phyloP scores from a whole-genome alignment of 805 yeast genomes.

The Hanseniaspora nectarophila region DNA sequence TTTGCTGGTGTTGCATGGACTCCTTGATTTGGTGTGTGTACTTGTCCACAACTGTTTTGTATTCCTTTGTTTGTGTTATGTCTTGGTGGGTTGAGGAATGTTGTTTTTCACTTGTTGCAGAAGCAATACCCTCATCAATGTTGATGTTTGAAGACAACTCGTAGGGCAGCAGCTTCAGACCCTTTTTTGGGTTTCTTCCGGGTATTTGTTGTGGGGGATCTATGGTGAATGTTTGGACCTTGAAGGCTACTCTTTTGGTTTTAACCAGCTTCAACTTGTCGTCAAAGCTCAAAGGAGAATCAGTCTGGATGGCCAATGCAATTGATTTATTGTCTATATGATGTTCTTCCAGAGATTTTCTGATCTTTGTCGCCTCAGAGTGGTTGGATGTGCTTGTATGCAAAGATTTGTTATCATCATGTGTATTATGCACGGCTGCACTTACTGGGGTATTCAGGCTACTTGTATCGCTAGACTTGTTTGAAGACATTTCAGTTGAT shows the following conservation, averaged over 20 bases:
- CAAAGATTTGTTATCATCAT: no score
- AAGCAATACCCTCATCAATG: conserved; percentile 51
- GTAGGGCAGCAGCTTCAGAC: conserved; percentile 63
- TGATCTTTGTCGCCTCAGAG: background rate
- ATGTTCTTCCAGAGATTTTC: background rate
- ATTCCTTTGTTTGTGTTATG: conserved; percentile 32
- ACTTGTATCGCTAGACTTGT: background rate
- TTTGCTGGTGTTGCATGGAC: conserved; percentile 60
- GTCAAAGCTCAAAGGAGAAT: background rate
- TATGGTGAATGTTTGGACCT: conserved; percentile 53
- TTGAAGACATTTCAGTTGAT: background rate
- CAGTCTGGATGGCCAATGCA: no score
- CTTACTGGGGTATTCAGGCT: background rate
- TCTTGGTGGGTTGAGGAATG: conserved; percentile 20
- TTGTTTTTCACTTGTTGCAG: conserved; percentile 34
- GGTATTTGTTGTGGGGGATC: conserved; percentile 96
- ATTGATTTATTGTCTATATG: no score
- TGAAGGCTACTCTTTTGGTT: conserved; percentile 58
- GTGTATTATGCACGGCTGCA: background rate
- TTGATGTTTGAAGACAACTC: conserved; percentile 52
- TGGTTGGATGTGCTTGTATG: no score
- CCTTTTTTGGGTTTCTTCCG: conserved; percentile 66
- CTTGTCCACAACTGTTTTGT: conserved; percentile 46
- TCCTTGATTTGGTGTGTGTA: conserved; percentile 45
- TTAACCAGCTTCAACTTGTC: conserved; percentile 17